Conservation (phyloP, 805 yeast species). For the Candida bentonensis region DNA sequence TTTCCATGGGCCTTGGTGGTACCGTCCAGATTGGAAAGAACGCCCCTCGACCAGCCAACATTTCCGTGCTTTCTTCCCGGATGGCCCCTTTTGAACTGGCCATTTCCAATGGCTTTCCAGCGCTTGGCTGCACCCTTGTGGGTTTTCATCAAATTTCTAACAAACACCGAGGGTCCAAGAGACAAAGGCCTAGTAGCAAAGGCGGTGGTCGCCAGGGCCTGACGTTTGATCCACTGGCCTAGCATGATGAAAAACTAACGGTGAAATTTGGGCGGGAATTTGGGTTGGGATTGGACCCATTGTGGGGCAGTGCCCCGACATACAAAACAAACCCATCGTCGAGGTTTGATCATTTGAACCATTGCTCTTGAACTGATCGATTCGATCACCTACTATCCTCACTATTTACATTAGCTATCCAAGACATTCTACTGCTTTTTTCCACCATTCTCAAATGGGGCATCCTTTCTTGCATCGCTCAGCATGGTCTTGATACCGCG, state of each 20-base stretch:
- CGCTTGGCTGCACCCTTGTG: slow-evolving; percentile 81
- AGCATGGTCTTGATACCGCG: slow-evolving; percentile 72
- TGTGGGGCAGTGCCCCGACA: no score
- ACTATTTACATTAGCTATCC: neutral
- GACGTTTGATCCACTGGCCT: neutral
- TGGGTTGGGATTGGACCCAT: no score
- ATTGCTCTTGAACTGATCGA: no score
- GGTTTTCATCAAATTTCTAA: slow-evolving; percentile 34
- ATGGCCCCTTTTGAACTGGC: slow-evolving; percentile 51
- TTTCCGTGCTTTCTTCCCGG: slow-evolving; percentile 91
- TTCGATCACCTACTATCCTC: no score
- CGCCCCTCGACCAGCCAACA: slow-evolving; percentile 64
- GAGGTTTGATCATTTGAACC: no score
- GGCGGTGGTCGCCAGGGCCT: neutral
- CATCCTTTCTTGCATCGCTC: slow-evolving; percentile 80
- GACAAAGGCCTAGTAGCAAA: no score
- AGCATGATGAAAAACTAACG: neutral
- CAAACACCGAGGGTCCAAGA: slow-evolving; percentile 1
- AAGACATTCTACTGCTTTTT: neutral
- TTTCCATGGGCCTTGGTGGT: slow-evolving; percentile 13
- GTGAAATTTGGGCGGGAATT: neutral
- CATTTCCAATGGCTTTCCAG: slow-evolving; percentile 60
- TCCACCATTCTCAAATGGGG: slow-evolving; percentile 69
- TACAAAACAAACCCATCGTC: no score
- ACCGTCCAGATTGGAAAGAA: slow-evolving; percentile 43